Conservation (phyloP, 225 moss, liverwort and hornwort species). For the Physcomitrium patens region DNA sequence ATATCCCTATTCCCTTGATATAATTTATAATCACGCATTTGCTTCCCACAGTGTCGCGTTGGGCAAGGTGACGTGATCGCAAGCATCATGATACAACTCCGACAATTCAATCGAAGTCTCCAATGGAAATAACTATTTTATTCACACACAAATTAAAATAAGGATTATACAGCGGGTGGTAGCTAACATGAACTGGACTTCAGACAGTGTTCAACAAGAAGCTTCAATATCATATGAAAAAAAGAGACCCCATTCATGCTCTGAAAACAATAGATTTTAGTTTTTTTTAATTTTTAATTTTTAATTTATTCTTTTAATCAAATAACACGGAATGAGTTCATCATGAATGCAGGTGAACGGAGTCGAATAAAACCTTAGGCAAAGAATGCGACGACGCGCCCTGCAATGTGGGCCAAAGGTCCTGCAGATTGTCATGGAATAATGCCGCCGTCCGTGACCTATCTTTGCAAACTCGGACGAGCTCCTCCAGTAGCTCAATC, state of each 20-base stretch:
- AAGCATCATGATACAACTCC: background rate
- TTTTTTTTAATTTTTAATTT: no score
- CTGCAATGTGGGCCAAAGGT: slow-evolving; percentile 77
- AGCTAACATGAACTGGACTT: background rate
- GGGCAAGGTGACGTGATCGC: background rate
- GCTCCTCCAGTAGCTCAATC: slow-evolving; percentile 77
- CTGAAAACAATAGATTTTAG: background rate
- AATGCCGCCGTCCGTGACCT: slow-evolving; percentile 72
- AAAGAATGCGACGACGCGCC: slow-evolving; percentile 89
- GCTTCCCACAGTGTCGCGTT: slow-evolving; percentile 2
- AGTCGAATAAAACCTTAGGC: slow-evolving; percentile 60
- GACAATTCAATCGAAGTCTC: no score
- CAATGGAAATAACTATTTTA: no score
- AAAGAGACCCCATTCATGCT: background rate
- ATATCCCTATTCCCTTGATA: no score
- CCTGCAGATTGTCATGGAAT: slow-evolving; percentile 79
- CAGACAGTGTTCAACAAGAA: background rate
- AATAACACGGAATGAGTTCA: no score
- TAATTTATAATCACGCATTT: background rate
- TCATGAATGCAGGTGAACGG: background rate
- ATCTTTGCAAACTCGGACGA: slow-evolving; percentile 75
- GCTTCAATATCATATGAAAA: slow-evolving; percentile 1
- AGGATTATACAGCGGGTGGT: background rate
- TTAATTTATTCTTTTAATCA: no score
- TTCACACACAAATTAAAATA: background rate